phyloP scores from a whole-genome alignment of 2,329 filamentous ascomycete species.

The Phaeosphaeriaceae sp. region DNA sequence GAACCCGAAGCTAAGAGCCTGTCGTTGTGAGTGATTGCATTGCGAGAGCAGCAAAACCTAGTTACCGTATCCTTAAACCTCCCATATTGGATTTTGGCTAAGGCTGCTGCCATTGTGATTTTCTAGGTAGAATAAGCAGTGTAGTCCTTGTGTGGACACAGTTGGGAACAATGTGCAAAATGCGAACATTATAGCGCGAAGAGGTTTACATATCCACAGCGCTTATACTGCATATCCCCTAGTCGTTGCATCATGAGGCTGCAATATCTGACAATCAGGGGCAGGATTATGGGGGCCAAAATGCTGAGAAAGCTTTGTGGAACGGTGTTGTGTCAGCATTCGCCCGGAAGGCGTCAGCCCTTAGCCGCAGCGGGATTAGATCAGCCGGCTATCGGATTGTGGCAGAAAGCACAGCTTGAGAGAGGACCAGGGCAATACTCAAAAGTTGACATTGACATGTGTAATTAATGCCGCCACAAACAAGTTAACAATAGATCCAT shows the following conservation, averaged over 20 bases:
- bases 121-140: neutral
- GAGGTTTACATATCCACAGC: neutral
- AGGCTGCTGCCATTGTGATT: neutral
- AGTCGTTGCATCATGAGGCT: neutral
- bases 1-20: neutral
- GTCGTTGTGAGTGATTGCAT: no score
- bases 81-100: neutral
- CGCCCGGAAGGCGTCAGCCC: neutral
- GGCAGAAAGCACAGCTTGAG: no score
- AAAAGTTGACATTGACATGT: no score
- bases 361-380: neutral
- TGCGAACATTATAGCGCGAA: neutral
- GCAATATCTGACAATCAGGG: neutral
- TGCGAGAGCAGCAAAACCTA: no score
- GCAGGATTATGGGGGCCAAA: neutral
- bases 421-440: no score
- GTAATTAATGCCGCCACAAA: no score
- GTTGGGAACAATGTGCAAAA: neutral
- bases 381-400: neutral
- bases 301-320: neutral
- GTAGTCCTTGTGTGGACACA: neutral
- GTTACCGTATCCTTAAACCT: neutral
- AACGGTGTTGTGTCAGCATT: neutral
- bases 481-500: no score
- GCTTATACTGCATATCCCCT: neutral